A percentile compares a stretch with the other conserved stretches of the same genome.
Conservation (phyloP, 1,139 yeast genomes). For the Kurtzmaniella quercitrusa region DNA sequence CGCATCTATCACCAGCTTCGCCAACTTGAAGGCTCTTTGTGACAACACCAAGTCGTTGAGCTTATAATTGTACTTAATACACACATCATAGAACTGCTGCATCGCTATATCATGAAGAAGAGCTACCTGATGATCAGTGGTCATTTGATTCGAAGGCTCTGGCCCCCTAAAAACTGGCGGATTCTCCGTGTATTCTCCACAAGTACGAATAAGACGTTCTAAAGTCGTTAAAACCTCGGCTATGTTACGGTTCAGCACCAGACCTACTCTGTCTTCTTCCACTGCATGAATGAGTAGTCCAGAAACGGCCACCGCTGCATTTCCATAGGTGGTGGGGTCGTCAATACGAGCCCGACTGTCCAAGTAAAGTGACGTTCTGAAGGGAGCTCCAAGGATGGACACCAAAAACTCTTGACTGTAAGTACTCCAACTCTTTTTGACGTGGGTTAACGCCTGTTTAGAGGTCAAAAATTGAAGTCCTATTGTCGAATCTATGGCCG, state of each 20-base stretch:
- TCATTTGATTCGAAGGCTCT: constrained; percentile 14
- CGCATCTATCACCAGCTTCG: constrained; percentile 67
- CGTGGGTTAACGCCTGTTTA: not conserved
- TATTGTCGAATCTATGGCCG: not conserved
- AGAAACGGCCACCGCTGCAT: constrained; percentile 59
- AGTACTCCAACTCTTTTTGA: not conserved
- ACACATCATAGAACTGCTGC: constrained; percentile 59
- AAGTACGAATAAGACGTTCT: constrained; percentile 52
- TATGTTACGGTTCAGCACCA: constrained; percentile 47
- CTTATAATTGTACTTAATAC: constrained; percentile 56
- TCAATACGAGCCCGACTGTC: constrained; percentile 59
- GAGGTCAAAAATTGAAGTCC: not conserved
- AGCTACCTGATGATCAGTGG: constrained; percentile 38
- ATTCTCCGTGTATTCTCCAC: constrained; percentile 34
- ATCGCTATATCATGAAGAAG: constrained; percentile 59
- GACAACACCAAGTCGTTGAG: constrained; percentile 60
- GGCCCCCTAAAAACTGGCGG: constrained; percentile 30
- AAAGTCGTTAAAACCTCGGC: constrained; percentile 55
- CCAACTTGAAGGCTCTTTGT: constrained; percentile 60
- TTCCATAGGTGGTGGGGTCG: constrained; percentile 56
- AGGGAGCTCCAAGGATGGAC: constrained; percentile 40
- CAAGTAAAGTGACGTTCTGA: constrained; percentile 44
- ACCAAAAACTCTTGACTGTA: not conserved
- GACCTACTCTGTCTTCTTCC: constrained; percentile 57
- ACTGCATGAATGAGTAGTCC: constrained; percentile 56